Evolutionary conservation across 805 yeast genomes (phyloP).

Genomic region (Starmerella stigmatis): DNA sequence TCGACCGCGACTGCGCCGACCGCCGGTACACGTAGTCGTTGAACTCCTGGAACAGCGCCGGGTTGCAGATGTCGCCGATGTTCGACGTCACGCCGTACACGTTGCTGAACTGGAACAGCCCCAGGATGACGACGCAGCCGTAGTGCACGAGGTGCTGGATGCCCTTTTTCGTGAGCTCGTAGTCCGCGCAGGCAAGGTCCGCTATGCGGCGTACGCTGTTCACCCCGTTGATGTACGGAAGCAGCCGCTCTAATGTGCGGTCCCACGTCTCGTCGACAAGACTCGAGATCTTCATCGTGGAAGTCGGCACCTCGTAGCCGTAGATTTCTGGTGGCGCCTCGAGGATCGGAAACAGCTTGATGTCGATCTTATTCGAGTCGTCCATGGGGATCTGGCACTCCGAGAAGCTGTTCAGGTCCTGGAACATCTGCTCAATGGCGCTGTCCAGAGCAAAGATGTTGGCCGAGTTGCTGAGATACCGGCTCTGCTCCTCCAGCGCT

Average conservation of each 20-base stretch:
- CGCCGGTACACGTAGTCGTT: slow-evolving; percentile 57
- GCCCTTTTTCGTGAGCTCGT: slow-evolving; percentile 67
- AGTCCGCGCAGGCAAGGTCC: slow-evolving; percentile 70
- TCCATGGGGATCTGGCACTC: slow-evolving; percentile 94
- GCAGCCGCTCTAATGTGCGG: slow-evolving; percentile 82
- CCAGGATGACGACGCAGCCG: slow-evolving; percentile 70
- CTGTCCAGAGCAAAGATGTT: slow-evolving; percentile 52
- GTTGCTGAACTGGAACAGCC: slow-evolving; percentile 80
- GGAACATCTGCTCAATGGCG: slow-evolving; percentile 78
- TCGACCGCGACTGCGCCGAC: neutral
- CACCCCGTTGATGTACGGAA: slow-evolving; percentile 80
- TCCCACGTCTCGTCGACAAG: slow-evolving; percentile 92
- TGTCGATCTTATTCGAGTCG: slow-evolving; percentile 78
- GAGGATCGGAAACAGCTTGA: slow-evolving; percentile 82
- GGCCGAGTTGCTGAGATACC: slow-evolving; percentile 48
- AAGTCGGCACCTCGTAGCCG: slow-evolving; percentile 81
- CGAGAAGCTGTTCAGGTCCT: slow-evolving; percentile 87
- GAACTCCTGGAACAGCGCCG: slow-evolving; percentile 72
- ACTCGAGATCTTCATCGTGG: slow-evolving; percentile 63
- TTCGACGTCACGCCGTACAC: slow-evolving; percentile 81
- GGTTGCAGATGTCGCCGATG: slow-evolving; percentile 54
- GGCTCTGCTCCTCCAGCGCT: slow-evolving; percentile 82
- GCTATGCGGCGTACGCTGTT: slow-evolving; percentile 73
- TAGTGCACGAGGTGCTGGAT: slow-evolving; percentile 86
- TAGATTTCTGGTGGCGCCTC: slow-evolving; percentile 68